These are phyloP conservation scores for Sechiopsis laciniata DNA, from an alignment of 306 rosid genomes.

Conservation along the genomic window DNA sequence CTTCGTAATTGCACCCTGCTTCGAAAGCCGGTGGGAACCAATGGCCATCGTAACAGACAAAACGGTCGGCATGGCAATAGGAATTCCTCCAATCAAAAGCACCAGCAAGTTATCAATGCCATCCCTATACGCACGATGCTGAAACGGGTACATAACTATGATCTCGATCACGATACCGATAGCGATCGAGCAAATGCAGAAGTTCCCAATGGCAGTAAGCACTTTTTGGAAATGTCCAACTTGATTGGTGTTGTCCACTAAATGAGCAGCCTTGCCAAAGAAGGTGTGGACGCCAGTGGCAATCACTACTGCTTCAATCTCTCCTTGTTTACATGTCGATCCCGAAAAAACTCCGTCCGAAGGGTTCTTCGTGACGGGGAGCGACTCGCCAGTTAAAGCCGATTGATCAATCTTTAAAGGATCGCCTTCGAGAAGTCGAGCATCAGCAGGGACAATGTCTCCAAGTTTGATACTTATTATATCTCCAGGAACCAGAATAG, in stretches of 20 bases:
- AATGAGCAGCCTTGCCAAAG: conserved; percentile 95
- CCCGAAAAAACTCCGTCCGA: conserved; percentile 96
- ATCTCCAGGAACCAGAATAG: conserved; percentile 94
- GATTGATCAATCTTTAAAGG: conserved; percentile 94
- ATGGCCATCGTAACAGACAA: conserved; percentile 99
- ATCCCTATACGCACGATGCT: conserved; percentile 74
- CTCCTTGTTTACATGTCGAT: conserved; percentile 95
- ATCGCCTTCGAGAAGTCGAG: conserved; percentile 99
- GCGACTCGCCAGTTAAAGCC: conserved; percentile 96
- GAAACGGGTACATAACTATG: conserved; percentile 92
- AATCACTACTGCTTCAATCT: conserved; percentile 93
- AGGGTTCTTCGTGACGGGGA: conserved; percentile 83
- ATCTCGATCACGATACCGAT: conserved; percentile 68
- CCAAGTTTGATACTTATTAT: conserved; percentile 92
- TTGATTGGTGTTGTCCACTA: conserved; percentile 96
- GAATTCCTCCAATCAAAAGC: conserved; percentile 96
- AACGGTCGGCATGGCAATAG: conserved; percentile 99
- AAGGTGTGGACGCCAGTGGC: conserved; percentile 99
- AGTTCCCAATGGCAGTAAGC: conserved; percentile 93
- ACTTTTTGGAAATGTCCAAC: conserved; percentile 99
- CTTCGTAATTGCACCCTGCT: conserved; percentile 97
- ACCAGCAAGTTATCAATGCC: conserved; percentile 95
- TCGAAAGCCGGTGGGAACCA: conserved; percentile 96
- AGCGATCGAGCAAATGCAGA: conserved; percentile 93
- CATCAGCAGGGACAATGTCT: conserved; percentile 96